These are phyloP conservation scores for Calocera viscosa DNA, from an alignment of 768 basidiomycete species.

Conservation along the genomic window DNA sequence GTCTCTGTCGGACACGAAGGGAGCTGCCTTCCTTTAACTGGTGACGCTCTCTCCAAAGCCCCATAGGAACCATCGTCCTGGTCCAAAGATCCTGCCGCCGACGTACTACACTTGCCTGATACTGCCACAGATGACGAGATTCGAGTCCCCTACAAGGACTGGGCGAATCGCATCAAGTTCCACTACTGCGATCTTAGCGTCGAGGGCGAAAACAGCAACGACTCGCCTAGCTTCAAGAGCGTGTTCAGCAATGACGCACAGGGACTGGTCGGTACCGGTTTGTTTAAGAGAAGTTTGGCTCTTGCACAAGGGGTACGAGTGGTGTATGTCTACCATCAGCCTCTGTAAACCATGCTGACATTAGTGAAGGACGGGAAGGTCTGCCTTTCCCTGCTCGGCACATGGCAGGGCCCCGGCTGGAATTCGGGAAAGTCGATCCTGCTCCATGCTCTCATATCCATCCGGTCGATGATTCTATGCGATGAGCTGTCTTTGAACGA, in stretches of 20 bases:
- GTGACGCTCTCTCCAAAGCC: conserved; percentile 66
- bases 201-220: conserved; percentile 26
- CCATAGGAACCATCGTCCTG: conserved; percentile 29
- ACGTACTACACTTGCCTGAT: neutral
- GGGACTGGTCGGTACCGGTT: conserved; percentile 70
- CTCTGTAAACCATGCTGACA: neutral
- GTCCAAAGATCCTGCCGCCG: neutral
- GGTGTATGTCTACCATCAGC: too few relatives aligned
- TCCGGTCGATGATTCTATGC: conserved; percentile 92
- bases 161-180: conserved; percentile 73
- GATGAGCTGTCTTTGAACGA: conserved; percentile 92
- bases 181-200: conserved; percentile 82
- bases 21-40: conserved; percentile 69
- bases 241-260: conserved; percentile 72
- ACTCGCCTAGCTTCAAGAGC: conserved; percentile 63
- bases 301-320: conserved; percentile 77
- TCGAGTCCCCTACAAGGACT: conserved; percentile 61
- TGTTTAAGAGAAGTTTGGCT: conserved; percentile 81
- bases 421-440: conserved; percentile 78
- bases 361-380: conserved; percentile 73
- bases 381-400: conserved; percentile 79
- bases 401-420: conserved; percentile 92
- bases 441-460: conserved; percentile 68
- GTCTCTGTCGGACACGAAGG: conserved; percentile 79
- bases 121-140: conserved; percentile 48